Evolutionary conservation across 176 grass and related monocot species (phyloP).

Genomic region (Eragrostis nindensis): DNA sequence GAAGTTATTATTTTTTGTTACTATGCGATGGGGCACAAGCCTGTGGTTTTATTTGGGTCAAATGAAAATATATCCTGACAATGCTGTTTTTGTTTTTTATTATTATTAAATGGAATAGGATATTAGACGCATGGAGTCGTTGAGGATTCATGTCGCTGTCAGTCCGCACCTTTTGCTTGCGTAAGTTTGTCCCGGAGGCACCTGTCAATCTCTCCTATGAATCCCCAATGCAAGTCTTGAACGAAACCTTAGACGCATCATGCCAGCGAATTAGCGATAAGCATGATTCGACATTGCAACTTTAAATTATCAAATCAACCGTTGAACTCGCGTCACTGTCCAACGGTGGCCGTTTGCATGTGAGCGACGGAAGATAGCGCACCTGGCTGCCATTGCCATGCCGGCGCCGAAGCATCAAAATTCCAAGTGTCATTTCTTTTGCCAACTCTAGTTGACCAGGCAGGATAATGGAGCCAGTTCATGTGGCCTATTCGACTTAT

Average conservation of each 20-base stretch:
- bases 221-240: not conserved
- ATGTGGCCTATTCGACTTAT: too few relatives aligned
- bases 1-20: too few relatives aligned
- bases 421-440: too few relatives aligned
- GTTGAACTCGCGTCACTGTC: not conserved
- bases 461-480: not conserved
- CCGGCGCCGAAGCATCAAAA: too few relatives aligned
- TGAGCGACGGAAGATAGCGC: not conserved
- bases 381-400: not conserved
- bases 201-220: not conserved
- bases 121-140: not conserved
- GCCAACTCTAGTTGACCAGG: not conserved
- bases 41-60: too few relatives aligned
- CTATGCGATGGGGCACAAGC: not conserved
- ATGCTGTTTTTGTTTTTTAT: too few relatives aligned
- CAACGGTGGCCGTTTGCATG: not conserved
- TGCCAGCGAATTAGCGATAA: not conserved
- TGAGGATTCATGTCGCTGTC: not conserved
- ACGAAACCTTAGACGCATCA: not conserved
- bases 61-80: too few relatives aligned
- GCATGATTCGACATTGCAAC: not conserved
- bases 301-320: not conserved
- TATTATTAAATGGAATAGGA: too few relatives aligned
- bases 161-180: not conserved
- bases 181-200: not conserved